phyloP scores from a whole-genome alignment of 345 rosid species.

The Sapria himalayana region DNA sequence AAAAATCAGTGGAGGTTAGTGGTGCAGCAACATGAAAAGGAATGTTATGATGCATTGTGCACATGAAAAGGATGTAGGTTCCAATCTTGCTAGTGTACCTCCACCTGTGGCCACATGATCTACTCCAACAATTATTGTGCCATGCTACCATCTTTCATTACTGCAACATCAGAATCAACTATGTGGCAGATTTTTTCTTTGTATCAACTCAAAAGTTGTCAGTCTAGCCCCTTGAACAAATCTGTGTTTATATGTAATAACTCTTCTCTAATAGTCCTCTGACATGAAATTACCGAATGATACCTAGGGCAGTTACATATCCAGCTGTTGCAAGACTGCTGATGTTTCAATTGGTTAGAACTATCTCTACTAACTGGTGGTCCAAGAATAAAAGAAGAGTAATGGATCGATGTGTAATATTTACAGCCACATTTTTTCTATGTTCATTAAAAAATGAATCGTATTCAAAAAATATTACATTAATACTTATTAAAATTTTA shows the following conservation, averaged over 20 bases:
- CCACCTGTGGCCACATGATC: conserved; percentile 91
- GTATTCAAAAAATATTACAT: no score
- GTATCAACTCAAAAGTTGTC: conserved; percentile 85
- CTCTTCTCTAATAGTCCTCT: conserved; percentile 56
- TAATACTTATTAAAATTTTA: no score
- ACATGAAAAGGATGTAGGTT: conserved; percentile 77
- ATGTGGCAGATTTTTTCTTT: conserved; percentile 80
- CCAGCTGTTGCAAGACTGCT: conserved; percentile 99
- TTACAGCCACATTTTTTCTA: no score
- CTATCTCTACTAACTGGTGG: no score
- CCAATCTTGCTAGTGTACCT: conserved; percentile 92
- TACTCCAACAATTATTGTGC: conserved; percentile 78
- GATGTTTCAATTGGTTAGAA: conserved; percentile 92
- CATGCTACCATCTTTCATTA: conserved; percentile 61
- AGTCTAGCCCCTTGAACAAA: conserved; percentile 97
- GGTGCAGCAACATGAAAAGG: conserved; percentile 91
- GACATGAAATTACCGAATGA: conserved; percentile 58
- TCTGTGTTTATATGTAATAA: conserved; percentile 92
- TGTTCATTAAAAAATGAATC: no score
- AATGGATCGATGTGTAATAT: no score
- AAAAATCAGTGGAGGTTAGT: conserved; percentile 61
- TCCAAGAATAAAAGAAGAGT: no score
- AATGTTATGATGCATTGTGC: conserved; percentile 47
- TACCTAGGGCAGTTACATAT: conserved; percentile 93
- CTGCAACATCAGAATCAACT: conserved; percentile 83